Evolutionary conservation across 305 asterid genomes (phyloP).

Genomic region (Andrographis paniculata): DNA sequence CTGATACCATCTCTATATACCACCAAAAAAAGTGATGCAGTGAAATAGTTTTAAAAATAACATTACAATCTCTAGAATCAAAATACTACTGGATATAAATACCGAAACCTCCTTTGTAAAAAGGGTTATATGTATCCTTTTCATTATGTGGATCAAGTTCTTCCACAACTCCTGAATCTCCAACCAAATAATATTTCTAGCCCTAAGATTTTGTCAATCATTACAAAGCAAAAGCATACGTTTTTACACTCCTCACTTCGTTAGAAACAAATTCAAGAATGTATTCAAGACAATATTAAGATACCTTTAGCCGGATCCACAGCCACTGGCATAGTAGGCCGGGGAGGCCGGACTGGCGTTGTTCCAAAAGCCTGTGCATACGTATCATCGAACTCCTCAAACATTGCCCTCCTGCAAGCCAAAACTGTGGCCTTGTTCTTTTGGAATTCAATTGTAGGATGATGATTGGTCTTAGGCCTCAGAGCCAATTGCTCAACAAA

Average conservation of each 20-base stretch:
- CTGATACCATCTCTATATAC: too few relatives aligned
- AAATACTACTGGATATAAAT: too few relatives aligned
- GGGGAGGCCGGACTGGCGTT: slow-evolving; percentile 42
- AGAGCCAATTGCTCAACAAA: slow-evolving; percentile 51
- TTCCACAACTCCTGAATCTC: too few relatives aligned
- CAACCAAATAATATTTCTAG: too few relatives aligned
- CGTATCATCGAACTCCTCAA: slow-evolving; percentile 81
- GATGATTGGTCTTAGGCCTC: slow-evolving; percentile 36
- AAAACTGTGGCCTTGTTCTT: slow-evolving; percentile 59
- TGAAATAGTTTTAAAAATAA: too few relatives aligned
- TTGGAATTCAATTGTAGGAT: slow-evolving; percentile 33
- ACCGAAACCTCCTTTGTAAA: too few relatives aligned
- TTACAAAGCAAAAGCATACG: background rate
- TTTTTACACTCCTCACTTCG: background rate
- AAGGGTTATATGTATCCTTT: too few relatives aligned
- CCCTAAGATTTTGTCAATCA: too few relatives aligned
- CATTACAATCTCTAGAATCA: too few relatives aligned
- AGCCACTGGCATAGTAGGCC: slow-evolving; percentile 36
- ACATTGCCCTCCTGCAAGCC: slow-evolving; percentile 61
- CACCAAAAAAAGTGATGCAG: too few relatives aligned
- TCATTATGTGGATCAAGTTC: too few relatives aligned
- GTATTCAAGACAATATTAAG: background rate
- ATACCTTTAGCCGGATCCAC: slow-evolving; percentile 68
- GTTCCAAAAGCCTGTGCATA: slow-evolving; percentile 92
- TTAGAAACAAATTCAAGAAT: slow-evolving; percentile 4